phyloP scores from a whole-genome alignment of 176 grass and related monocot genomes.

The Thinopyrum elongatum region DNA sequence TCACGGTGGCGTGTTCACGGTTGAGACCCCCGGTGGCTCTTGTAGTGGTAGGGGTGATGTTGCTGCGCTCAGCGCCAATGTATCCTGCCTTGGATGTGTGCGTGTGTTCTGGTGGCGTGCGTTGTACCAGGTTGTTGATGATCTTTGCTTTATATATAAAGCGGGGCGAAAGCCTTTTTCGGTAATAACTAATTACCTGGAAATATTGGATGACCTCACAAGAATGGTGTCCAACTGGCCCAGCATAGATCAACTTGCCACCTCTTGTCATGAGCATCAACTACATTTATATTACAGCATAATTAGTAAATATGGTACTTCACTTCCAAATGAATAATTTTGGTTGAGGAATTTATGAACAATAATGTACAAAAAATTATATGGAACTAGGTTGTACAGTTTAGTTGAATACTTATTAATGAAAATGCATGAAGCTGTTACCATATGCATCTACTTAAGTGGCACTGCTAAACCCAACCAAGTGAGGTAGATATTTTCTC shows the following conservation, averaged over 20 bases:
- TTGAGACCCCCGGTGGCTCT: no score
- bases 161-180: no score
- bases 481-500: no score
- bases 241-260: slow-evolving; percentile 77
- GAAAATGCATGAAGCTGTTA: neutral
- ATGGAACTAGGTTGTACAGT: neutral
- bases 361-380: neutral
- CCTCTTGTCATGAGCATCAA: slow-evolving; percentile 85
- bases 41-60: no score
- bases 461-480: neutral
- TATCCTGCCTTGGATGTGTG: no score
- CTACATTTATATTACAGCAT: slow-evolving; percentile 30
- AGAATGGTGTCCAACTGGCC: slow-evolving; percentile 58
- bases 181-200: slow-evolving; percentile 62
- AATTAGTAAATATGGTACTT: neutral
- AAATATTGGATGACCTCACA: slow-evolving; percentile 76
- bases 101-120: no score
- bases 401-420: neutral
- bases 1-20: no score
- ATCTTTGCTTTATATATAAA: no score
- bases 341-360: neutral
- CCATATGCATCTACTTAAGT: neutral
- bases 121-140: no score
- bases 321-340: neutral
- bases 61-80: no score